Base-by-base conservation (phyloP, 305 asterid species). In the Fraxinus sp. region DNA sequence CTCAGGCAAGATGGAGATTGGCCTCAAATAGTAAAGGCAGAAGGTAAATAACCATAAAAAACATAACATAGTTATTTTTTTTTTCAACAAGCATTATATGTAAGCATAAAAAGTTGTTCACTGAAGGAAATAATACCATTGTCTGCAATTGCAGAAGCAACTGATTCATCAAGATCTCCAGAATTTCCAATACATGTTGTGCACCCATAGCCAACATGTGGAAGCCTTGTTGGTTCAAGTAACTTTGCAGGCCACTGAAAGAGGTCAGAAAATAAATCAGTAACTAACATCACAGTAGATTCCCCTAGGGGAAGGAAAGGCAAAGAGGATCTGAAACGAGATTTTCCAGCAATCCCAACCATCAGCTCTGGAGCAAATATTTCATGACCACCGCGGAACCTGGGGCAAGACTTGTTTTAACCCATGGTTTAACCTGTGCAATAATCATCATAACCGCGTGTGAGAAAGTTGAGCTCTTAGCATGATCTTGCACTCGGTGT, bases 191-290 rank as follows among this genome's bases (percentile, higher is more conserved):
- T 94, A 83, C 98, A 94, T 33, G 37, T 33, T 55, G 98, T 94
- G 89, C 98, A 93, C 74, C 98, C 98, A 90, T 91, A 94, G 79
- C 98, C 98, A 75, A 93, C 97, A 93, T 90, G 75, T 90, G 49
- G 82, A 94, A 93, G 73, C 98, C 98, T 87, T 93, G 98, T 88
- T 91, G 91, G 85, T 91, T 93, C 89, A 93, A 87, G 87, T 93
- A 94, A 87, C 87, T 91, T 5, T 91, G 93, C 88, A 93, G 83
- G 82, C 95, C 98, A 85, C 98, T 94, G 80, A 49, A 84, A 82
- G 70, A 80, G 74, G 28, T 74, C 80, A 49, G 14, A 81, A 75
- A 81, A 78, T 20, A 76, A 52, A 78, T 32, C 66, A 85, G 62
- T 59, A 81, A 57, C 74, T 26, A 75, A 81, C 52, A 2, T 7